Base-by-base conservation (phyloP, 305 asterid genomes). In the Fraxinus angustifolia region DNA sequence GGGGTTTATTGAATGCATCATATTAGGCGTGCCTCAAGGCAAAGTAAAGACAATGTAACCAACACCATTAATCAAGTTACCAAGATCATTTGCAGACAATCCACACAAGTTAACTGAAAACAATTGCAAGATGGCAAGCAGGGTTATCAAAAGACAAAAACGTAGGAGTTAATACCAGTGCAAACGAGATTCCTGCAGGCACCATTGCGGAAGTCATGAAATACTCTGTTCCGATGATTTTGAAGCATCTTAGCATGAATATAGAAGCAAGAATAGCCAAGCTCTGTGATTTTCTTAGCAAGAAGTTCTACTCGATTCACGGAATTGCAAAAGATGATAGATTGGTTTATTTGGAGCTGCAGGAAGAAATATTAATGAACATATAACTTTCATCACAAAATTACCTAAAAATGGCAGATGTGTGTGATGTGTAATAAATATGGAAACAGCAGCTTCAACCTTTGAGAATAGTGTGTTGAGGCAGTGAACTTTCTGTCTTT, bases 201-300 rank as follows among this genome's bases (percentile, higher is more conserved):
- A 77, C 98, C 98, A 81, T 93, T 95, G 80, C 98, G 98, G 83
- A 95, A 95, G 81, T 95, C 98, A 71, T 95, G 99, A 83, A 95
- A 93, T 71, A 95, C 99, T 87, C 99, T 89, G 84, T 95, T 95
- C 56, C 99, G 93, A 85, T 95, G 99, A 88, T 92, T 98, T 87
- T 95, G 99, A 80, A 93, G 99, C 99, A 95, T 95, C 89, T 95
- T 95, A 4, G 99, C 99, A 87, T 95, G 99, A 85, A 95, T 95
- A 65, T 95, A 95, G 90, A 95, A 95, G 85, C 99, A 95, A 81
- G 99, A 93, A 86, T 91, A 95, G 78, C 99, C 99, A 26, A 95
- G 95, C 87, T 95, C 99, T 11, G 98, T 93, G 83, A 95, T 92
- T 90, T 95, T 95, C 93, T 95, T 95, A 77, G 99, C 98, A 82